A percentile compares a stretch with the other conserved stretches of the same genome.
phyloP scores from a whole-genome alignment of 2,329 filamentous ascomycete species.

The Clarireedia hainanense region DNA sequence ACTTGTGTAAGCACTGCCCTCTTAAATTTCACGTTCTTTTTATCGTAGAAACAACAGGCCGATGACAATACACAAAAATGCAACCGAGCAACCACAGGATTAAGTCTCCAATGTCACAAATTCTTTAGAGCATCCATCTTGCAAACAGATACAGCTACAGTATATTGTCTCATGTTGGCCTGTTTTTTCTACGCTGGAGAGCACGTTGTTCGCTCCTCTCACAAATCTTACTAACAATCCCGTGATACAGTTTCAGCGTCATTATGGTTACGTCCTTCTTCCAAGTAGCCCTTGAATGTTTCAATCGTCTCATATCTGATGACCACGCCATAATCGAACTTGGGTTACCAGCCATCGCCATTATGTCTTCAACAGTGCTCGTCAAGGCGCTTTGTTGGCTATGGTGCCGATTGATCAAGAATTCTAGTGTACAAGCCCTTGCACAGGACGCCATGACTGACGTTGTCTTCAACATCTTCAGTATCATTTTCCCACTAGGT shows the following conservation, averaged over 20 bases:
- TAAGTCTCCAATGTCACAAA: no score
- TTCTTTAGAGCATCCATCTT: no score
- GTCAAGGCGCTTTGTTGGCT: slow-evolving; percentile 54
- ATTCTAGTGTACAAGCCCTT: slow-evolving; percentile 55
- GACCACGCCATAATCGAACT: slow-evolving; percentile 42
- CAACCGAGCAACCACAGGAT: no score
- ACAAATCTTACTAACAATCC: neutral
- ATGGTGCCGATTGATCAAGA: slow-evolving; percentile 51
- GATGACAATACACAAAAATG: no score
- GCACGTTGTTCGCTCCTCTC: neutral
- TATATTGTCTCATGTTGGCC: no score
- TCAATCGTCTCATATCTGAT: slow-evolving; percentile 45
- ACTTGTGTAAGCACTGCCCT: slow-evolving; percentile 35
- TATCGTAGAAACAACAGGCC: neutral
- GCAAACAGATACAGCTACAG: no score
- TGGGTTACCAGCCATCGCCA: slow-evolving; percentile 44
- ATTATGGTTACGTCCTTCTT: slow-evolving; percentile 57
- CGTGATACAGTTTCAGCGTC: slow-evolving; percentile 40
- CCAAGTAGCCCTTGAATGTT: slow-evolving; percentile 54
- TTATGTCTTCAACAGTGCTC: slow-evolving; percentile 48
- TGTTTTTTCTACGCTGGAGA: no score
- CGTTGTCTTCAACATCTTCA: slow-evolving; percentile 56
- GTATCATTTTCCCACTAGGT: slow-evolving; percentile 50
- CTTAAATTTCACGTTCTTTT: neutral
- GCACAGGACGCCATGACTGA: slow-evolving; percentile 58